phyloP scores from a whole-genome alignment of 1,284 basidiomycete species.

The Cronartium quercuum region DNA sequence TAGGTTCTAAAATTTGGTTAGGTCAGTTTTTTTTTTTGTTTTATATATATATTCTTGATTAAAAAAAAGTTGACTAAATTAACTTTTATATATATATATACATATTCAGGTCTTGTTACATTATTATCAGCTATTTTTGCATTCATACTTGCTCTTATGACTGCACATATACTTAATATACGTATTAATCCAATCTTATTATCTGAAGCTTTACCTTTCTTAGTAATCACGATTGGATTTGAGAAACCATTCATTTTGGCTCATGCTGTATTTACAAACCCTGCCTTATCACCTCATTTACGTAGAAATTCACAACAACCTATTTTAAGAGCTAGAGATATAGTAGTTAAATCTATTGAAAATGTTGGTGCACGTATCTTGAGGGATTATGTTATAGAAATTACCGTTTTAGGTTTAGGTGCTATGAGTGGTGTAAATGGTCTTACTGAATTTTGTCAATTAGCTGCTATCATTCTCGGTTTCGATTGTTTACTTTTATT shows the following conservation, averaged over 20 bases:
- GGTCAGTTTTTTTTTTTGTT: slow-evolving; percentile 48
- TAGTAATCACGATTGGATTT: slow-evolving; percentile 95
- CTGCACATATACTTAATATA: slow-evolving; percentile 74
- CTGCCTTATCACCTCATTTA: slow-evolving; percentile 55
- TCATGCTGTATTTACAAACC: slow-evolving; percentile 79
- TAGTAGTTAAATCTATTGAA: slow-evolving; percentile 75
- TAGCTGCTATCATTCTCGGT: slow-evolving; percentile 76
- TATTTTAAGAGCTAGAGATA: slow-evolving; percentile 65
- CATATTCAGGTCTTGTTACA: slow-evolving; percentile 62
- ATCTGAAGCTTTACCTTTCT: slow-evolving; percentile 91
- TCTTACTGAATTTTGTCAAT: slow-evolving; percentile 86
- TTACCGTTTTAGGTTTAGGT: slow-evolving; percentile 78
- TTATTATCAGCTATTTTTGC: slow-evolving; percentile 78
- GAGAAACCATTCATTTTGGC: slow-evolving; percentile 94
- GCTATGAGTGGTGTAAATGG: slow-evolving; percentile 82
- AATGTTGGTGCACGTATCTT: slow-evolving; percentile 75
- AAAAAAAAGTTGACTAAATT: background rate
- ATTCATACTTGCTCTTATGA: slow-evolving; percentile 76
- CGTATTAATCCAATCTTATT: slow-evolving; percentile 86
- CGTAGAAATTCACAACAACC: slow-evolving; percentile 45
- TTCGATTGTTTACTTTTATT: slow-evolving; percentile 84
- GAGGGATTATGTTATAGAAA: slow-evolving; percentile 85
- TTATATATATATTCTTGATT: background rate
- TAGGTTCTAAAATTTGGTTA: slow-evolving; percentile 80
- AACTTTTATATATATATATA: slow-evolving; percentile 38